Evolutionary conservation across 768 basidiomycete genomes (phyloP).

Genomic region (Tricholoma bakamatsutake): DNA sequence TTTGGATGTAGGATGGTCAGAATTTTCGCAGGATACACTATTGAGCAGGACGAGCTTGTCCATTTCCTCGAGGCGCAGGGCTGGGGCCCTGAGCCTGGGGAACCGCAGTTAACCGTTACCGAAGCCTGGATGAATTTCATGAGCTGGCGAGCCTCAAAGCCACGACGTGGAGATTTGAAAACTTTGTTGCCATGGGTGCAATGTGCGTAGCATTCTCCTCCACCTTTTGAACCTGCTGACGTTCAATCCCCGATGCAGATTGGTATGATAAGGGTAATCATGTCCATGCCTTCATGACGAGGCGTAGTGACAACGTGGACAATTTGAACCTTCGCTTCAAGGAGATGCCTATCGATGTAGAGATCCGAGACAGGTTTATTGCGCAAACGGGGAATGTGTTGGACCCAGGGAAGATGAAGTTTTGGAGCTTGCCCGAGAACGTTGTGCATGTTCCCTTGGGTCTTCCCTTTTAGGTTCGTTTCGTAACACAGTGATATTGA

Average conservation of each 20-base stretch:
- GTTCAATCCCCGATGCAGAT: conserved; percentile 3
- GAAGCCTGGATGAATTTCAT: conserved; percentile 4
- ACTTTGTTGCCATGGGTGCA: conserved; percentile 1
- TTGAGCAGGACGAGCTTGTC: conserved; percentile 6
- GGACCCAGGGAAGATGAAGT: conserved; percentile 1
- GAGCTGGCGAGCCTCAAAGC: conserved; percentile 2
- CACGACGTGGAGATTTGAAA: conserved; percentile 1
- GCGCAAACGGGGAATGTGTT: background rate
- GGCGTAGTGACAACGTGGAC: conserved; percentile 1
- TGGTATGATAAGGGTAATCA: conserved; percentile 1
- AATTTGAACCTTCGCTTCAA: background rate
- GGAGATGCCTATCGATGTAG: background rate
- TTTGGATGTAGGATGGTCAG: conserved; percentile 2
- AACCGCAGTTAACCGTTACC: background rate
- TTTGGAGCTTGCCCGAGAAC: conserved; percentile 3
- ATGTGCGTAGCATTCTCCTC: background rate
- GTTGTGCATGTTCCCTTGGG: conserved; percentile 1
- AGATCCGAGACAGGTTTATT: conserved; percentile 1
- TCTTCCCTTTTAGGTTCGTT: background rate
- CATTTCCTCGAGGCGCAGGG: conserved; percentile 1
- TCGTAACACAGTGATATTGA: background rate
- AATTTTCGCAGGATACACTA: conserved; percentile 7
- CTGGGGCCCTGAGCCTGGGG: conserved; percentile 4
- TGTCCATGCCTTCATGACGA: conserved; percentile 6
- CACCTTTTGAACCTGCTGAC: background rate